phyloP scores from a whole-genome alignment of 2,329 filamentous ascomycete species.

The Venturia carpophila region DNA sequence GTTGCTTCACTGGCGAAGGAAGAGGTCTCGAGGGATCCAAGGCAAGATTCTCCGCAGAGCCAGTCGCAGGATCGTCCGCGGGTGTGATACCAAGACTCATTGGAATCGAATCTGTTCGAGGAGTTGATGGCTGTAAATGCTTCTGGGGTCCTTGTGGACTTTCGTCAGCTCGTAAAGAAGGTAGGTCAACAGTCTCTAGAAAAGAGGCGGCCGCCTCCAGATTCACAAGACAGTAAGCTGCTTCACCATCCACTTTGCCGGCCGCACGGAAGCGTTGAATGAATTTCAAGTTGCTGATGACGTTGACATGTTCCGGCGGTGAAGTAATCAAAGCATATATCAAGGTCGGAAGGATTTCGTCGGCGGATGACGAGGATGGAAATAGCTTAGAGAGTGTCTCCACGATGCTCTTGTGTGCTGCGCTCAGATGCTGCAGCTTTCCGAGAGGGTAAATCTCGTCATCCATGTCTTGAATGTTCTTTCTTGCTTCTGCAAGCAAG shows the following conservation, averaged over 20 bases:
- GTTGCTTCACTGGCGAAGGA: constrained; percentile 39
- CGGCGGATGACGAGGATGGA: constrained; percentile 75
- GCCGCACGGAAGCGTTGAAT: constrained; percentile 86
- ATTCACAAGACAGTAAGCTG: constrained; percentile 93
- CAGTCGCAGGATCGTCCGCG: constrained; percentile 26
- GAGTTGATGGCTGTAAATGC: constrained; percentile 42
- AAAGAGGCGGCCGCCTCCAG: constrained; percentile 93
- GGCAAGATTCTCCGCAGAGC: constrained; percentile 14
- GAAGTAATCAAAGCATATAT: constrained; percentile 94
- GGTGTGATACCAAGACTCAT: constrained; percentile 34
- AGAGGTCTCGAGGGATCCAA: constrained; percentile 26
- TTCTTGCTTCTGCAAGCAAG: constrained; percentile 60
- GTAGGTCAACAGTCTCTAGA: constrained; percentile 87
- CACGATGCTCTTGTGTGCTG: constrained; percentile 88
- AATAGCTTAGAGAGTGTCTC: constrained; percentile 65
- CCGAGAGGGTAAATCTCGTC: constrained; percentile 80
- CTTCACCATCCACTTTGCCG: constrained; percentile 81
- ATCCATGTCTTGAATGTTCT: constrained; percentile 71
- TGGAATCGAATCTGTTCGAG: constrained; percentile 27
- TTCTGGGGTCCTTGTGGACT: constrained; percentile 55
- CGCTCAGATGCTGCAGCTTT: constrained; percentile 81
- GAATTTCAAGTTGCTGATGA: constrained; percentile 91
- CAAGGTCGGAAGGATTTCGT: constrained; percentile 92
- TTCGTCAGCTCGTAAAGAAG: constrained; percentile 77
- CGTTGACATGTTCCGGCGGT: constrained; percentile 74